A percentile compares a stretch with the other conserved stretches of the same genome.
Evolutionary conservation across 2,329 filamentous ascomycete species (phyloP).

Genomic region (Colletotrichum cuscutae): DNA sequence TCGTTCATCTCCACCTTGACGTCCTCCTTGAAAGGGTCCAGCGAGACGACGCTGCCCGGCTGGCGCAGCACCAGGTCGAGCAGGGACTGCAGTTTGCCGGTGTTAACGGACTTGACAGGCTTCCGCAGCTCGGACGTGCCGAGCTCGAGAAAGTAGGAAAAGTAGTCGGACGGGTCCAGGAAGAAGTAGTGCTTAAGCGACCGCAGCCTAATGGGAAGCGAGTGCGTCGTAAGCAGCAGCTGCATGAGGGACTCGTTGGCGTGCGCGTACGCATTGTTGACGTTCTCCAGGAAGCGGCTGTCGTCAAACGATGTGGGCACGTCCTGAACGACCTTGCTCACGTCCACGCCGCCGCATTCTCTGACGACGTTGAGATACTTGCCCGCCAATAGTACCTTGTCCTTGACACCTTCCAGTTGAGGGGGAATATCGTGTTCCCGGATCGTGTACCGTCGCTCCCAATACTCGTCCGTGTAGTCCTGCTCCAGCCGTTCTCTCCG

Average conservation of each 20-base stretch:
- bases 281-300: constrained; percentile 90
- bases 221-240: constrained; percentile 91
- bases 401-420: constrained; percentile 89
- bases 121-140: constrained; percentile 90
- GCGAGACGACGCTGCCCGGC: constrained; percentile 89
- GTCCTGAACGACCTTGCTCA: constrained; percentile 87
- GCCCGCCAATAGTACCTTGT: constrained; percentile 93
- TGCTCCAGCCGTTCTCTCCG: constrained; percentile 89
- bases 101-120: constrained; percentile 87
- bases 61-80: constrained; percentile 98
- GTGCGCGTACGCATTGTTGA: constrained; percentile 93
- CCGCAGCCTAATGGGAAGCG: constrained; percentile 84
- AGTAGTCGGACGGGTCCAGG: constrained; percentile 96
- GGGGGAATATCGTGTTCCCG: constrained; percentile 91
- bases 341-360: constrained; percentile 95
- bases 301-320: constrained; percentile 96
- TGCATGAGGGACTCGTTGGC: constrained; percentile 94
- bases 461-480: constrained; percentile 99
- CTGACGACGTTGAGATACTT: constrained; percentile 98
- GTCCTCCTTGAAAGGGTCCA: constrained; percentile 98
- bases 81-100: constrained; percentile 91
- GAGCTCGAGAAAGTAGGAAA: constrained; percentile 96
- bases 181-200: constrained; percentile 99
- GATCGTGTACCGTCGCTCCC: constrained; percentile 97
- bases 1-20: constrained; percentile 98